Evolutionary conservation across 1,284 basidiomycete genomes (phyloP), one percentile per base, ranked within the genome.

Genomic region (Anthracocystis walkeri): DNA sequence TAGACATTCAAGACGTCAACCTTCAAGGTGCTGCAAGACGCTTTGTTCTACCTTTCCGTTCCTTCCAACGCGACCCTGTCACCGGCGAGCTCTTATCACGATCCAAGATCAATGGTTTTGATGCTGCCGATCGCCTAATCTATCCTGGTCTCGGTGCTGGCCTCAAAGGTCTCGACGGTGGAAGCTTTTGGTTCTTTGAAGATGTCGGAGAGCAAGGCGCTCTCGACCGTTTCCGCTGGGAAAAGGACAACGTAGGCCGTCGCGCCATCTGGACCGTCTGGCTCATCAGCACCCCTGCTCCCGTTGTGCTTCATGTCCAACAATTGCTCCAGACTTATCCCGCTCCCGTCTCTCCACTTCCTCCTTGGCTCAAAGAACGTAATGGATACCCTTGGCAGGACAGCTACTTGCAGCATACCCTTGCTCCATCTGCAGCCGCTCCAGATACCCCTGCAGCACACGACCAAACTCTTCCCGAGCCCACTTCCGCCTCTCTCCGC

Each of bases 181-280:
- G 75, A 7, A 71, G 75, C 55, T 70, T 79, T 44, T 79, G 77
- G 77, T 79, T 79, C 60, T 69, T 72, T 5, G 77, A 79, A 44
- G 67, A 79, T 40, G 59, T 75, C 3, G 65, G 64, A 8, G 77
- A 79, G 48, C 62, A 68, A 20, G 77, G 77, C 7, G 77, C 75
- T 1, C 42, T 62, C 38, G 77, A 71, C 27, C 54, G 77, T 14
- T 61, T 66, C 27, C 54, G 69, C 4, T 69, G 67, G 62, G 55
- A 68, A 14, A 58, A 61, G 40, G 52, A 58, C 29, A 63, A 65
- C 7, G 68, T 75, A 0, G 76, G 60, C 23, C 65, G 56, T 23
- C 53, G 73, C 10, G 77, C 77, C 16, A 67, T 79, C 44, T 79
- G 77, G 77, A 79, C 77, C 16, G 59, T 77, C 20, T 77, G 71